Conservation (phyloP, 176 grass and related monocot genomes). For the Triticum timopheevii region DNA sequence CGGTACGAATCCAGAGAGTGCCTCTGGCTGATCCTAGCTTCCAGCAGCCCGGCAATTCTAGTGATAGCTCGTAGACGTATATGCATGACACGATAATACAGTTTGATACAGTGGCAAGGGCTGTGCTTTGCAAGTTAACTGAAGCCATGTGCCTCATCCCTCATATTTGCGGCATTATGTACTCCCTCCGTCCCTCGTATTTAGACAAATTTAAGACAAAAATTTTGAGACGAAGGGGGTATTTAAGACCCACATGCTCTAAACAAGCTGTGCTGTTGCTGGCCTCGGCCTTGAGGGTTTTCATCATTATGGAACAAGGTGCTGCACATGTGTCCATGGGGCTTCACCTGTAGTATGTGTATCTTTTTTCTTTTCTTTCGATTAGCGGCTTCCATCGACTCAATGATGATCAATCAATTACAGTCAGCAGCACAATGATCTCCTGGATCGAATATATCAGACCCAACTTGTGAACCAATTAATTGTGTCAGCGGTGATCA, state of each 20-base stretch:
- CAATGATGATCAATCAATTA: constrained; percentile 1
- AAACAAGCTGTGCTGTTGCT: background rate
- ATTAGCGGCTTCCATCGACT: background rate
- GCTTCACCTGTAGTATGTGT: background rate
- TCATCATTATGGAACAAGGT: background rate
- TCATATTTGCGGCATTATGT: background rate
- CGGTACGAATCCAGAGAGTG: constrained; percentile 44
- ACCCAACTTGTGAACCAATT: background rate
- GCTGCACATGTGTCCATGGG: background rate
- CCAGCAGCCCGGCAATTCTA: constrained; percentile 11
- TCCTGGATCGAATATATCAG: background rate
- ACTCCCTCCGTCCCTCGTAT: too few relatives aligned
- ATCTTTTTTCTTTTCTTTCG: background rate
- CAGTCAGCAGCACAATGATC: background rate
- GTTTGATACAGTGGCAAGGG: background rate
- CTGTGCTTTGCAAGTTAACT: background rate
- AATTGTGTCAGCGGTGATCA: background rate
- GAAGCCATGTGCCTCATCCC: background rate
- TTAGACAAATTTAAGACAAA: too few relatives aligned
- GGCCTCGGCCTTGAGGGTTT: background rate
- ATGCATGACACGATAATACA: background rate
- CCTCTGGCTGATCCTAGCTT: constrained; percentile 48
- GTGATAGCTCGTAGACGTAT: background rate
- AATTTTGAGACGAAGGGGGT: too few relatives aligned
- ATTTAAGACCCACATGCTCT: background rate